Conservation (phyloP, 805 yeast species). For the Yarrowia bubula region DNA sequence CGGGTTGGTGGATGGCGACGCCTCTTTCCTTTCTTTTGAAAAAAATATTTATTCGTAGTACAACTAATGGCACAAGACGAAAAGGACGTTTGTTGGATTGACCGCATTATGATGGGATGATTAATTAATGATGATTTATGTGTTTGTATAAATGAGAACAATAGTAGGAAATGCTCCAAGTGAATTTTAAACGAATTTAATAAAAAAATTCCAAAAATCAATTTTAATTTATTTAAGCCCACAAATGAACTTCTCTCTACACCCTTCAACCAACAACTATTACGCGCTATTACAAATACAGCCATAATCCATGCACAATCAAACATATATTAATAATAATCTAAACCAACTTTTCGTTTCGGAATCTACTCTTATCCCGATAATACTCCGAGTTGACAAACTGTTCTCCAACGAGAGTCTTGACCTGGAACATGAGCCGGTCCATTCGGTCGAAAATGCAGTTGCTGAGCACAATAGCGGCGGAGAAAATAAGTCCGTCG, state of each 20-base stretch:
- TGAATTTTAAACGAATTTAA: too few relatives aligned
- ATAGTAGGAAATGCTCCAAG: too few relatives aligned
- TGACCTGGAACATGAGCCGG: constrained; percentile 36
- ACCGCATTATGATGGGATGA: too few relatives aligned
- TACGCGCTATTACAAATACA: too few relatives aligned
- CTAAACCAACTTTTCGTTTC: constrained; percentile 4
- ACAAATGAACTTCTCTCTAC: too few relatives aligned
- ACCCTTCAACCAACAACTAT: too few relatives aligned
- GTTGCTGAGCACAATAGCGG: constrained; percentile 34
- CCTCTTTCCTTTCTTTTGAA: constrained; percentile 1
- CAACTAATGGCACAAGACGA: too few relatives aligned
- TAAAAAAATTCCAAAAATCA: too few relatives aligned
- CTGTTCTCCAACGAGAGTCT: constrained; percentile 41
- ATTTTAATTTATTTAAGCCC: too few relatives aligned
- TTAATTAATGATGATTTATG: not conserved
- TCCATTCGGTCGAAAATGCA: constrained; percentile 39
- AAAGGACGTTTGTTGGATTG: too few relatives aligned
- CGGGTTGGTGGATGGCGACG: not conserved
- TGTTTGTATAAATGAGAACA: not conserved
- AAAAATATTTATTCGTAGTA: not conserved
- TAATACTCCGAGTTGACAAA: constrained; percentile 34
- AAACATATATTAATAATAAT: not conserved
- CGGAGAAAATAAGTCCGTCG: constrained; percentile 35
- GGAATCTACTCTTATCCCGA: not conserved
- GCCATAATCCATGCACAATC: too few relatives aligned